These are phyloP conservation scores for Rhodotorula babjevae DNA, from an alignment of 768 basidiomycete genomes.

Conservation along the genomic window DNA sequence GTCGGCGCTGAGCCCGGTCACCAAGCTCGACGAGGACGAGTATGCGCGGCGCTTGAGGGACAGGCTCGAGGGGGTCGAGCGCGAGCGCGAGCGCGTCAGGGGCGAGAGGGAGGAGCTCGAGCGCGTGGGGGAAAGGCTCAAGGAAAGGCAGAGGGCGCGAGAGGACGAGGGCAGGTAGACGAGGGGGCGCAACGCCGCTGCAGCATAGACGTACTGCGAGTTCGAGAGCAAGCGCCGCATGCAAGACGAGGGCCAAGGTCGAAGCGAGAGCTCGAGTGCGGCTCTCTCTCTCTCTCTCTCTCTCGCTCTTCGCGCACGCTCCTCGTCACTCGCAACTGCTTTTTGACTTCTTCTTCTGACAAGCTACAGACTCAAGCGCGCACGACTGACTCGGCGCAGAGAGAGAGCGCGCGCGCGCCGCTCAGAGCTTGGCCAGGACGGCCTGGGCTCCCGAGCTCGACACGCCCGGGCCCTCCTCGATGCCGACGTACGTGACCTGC, in stretches of 20 bases:
- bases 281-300: too few species aligned
- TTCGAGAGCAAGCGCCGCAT: too few species aligned
- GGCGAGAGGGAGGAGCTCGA: neutral
- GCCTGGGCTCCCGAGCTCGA: slow-evolving; percentile 58
- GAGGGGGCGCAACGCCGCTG: neutral
- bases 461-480: slow-evolving; percentile 53
- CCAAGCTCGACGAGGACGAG: slow-evolving; percentile 23
- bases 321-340: neutral
- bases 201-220: neutral
- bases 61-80: neutral
- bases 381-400: too few species aligned
- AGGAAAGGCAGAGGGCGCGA: neutral
- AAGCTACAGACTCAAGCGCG: too few species aligned
- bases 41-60: slow-evolving; percentile 12
- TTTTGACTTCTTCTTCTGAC: too few species aligned
- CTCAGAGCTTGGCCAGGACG: slow-evolving; percentile 49
- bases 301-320: too few species aligned
- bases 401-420: neutral
- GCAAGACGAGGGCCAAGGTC: too few species aligned
- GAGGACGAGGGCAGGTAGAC: neutral
- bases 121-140: neutral
- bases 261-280: neutral
- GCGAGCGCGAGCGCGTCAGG: neutral
- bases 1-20: slow-evolving; percentile 7
- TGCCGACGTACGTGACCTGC: slow-evolving; percentile 47